Base-by-base conservation (phyloP, 805 yeast species). In the Saccharomyces eubayanus region DNA sequence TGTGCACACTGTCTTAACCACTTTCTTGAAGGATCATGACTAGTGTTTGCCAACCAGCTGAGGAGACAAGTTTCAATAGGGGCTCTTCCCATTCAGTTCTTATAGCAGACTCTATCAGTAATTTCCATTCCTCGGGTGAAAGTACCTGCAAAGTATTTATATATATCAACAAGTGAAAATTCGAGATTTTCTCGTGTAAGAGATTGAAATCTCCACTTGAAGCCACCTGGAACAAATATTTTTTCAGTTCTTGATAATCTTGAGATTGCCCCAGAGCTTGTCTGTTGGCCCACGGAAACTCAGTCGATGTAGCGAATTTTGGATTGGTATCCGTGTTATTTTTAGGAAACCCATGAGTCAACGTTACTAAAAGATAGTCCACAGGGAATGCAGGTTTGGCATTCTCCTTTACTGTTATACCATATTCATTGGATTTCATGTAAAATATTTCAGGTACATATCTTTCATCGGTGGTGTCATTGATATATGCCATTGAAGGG, bases 371-470 rank as follows among this genome's bases (percentile, higher is more conserved):
- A 55, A 90, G 69, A 66, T 87, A 90, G 56, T 90, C 97, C n/a
- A 87, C 90, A 1, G 97, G 97, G 67, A 90, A 88, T 27, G 94
- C 87, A 0, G 97, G 96, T 62, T 85, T 85, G 1, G 96, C 96
- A 65, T 88, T 86, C 46, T 83, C 81, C 62, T 89, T 89, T n/a
- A 94, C 95, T 40, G 89, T 83, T 30, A 89, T 73, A 3, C 88
- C 88, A 71, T 94, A 94, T 71, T 94, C 97, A 66, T 94, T 94
- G 55, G 81, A 78, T 66, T 81, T 83, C 69, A 83, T 82, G 75
- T 86, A 94, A 64, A 88, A 87, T 28, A 94, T 85, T 57, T 94
- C 99, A 0, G 99, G 99, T 14, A 94, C 98, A 61, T 92, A 94
- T 53, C 97, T 78, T 9, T 76, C 78, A 20, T 78, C 76, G 45